Evolutionary conservation across 202 grass and related monocot species (phyloP), one percentile per base, ranked within the genome.

Genomic region (Musa balbisiana): DNA sequence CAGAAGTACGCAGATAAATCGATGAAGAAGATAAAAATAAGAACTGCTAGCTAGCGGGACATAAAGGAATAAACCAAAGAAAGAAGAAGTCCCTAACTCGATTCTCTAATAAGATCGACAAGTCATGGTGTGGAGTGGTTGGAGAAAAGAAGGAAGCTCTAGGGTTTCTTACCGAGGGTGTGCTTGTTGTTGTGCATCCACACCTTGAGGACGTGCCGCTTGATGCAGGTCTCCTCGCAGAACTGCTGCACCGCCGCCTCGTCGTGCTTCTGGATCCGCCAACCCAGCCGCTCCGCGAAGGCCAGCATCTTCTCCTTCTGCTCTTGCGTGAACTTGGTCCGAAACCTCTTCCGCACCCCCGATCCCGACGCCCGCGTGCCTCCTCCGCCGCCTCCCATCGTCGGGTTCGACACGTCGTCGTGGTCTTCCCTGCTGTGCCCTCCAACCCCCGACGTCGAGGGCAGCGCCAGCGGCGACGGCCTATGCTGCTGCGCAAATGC

Each of bases 181-280:
- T 87, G 85, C 80, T 87, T 87, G 78, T 80, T 77, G 73, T 78
- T 85, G 60, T 83, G 81, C 76, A 87, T 85, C 78, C 87, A 85
- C 10, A 91, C 82, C 80, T 92, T 87, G 78, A 92, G 81, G 14
- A 96, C 93, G 55, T 76, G 74, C 43, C 74, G 74, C 60, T 64
- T 76, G 29, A 76, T 43, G 74, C 33, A 50, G 11, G 74, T 52
- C 74, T 76, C 74, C 3, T 76, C 49, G 58, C 74, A 76, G 49
- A 76, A 64, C 74, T 76, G 74, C 74, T 76, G 74, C 17, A 76
- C 74, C 33, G 74, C 74, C n/a, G 74, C 59, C 59, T 76, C 74
- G 59, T 76, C 74, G 53, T 76, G 58, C 74, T 76, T 76, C 74
- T 76, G 74, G 26, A 76, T 76, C 20, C 74, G 74, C 74, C 74